A percentile compares a stretch with the other conserved stretches of the same genome.
Conservation (phyloP, 2,329 filamentous ascomycete genomes). For the Trichoderma pleuroti region DNA sequence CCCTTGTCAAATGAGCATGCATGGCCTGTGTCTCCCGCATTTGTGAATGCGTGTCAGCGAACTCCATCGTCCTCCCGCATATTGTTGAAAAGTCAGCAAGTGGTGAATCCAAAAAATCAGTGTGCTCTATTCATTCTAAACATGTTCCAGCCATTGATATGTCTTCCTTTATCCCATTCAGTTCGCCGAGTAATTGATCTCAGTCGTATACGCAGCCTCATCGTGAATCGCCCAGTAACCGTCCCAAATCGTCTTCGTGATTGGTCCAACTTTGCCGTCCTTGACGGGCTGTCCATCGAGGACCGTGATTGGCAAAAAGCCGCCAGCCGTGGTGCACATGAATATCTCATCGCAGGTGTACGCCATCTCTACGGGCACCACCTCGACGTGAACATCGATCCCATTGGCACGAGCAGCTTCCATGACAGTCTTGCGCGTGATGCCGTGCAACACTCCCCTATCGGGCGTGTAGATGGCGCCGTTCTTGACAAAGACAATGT, state of each 20-base stretch:
- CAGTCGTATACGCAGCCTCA: neutral
- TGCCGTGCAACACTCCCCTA: slow-evolving; percentile 7
- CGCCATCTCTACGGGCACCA: slow-evolving; percentile 3
- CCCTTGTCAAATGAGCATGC: neutral
- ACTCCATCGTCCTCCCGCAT: neutral
- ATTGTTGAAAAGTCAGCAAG: neutral
- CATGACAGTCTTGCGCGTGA: slow-evolving; percentile 4
- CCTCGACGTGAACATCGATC: neutral
- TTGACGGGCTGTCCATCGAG: slow-evolving; percentile 1
- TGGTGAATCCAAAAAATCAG: neutral
- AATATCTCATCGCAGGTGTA: slow-evolving; percentile 8
- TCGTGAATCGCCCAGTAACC: slow-evolving; percentile 1
- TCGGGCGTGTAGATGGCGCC: slow-evolving; percentile 5
- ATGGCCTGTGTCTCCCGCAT: neutral
- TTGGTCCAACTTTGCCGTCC: neutral
- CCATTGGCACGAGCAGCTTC: neutral
- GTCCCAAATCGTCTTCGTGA: slow-evolving; percentile 3
- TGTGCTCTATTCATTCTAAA: neutral
- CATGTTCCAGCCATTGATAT: neutral
- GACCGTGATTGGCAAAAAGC: slow-evolving; percentile 1
- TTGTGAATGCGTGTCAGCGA: neutral
- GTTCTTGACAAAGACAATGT: slow-evolving; percentile 4
- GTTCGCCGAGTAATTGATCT: neutral
- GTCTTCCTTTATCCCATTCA: neutral
- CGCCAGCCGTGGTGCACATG: slow-evolving; percentile 1